phyloP scores from a whole-genome alignment of 257 asterid genomes.

The Solanum verrucosum region DNA sequence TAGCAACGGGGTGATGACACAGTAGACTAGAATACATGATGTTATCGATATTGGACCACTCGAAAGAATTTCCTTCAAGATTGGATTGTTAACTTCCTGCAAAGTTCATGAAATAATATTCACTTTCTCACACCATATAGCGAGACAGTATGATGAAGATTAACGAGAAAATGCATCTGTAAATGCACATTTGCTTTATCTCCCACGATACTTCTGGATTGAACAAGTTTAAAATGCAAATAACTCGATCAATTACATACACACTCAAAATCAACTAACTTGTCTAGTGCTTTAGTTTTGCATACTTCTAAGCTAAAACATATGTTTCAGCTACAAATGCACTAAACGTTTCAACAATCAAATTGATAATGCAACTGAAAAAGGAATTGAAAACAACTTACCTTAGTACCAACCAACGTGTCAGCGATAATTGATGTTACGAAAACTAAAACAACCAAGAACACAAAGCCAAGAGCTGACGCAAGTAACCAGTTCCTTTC shows the following conservation, averaged over 20 bases:
- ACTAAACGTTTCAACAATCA: neutral
- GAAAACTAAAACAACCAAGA: constrained; percentile 45
- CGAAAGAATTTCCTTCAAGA: constrained; percentile 51
- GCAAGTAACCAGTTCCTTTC: constrained; percentile 62
- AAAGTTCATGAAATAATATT: neutral
- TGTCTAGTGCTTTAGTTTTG: neutral
- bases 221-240: neutral
- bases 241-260: neutral
- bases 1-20: constrained; percentile 63
- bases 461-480: constrained; percentile 41
- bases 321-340: neutral
- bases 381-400: constrained; percentile 2
- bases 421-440: constrained; percentile 48
- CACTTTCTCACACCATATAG: neutral
- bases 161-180: neutral
- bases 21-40: constrained; percentile 43
- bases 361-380: neutral
- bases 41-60: constrained; percentile 38
- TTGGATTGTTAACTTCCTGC: constrained; percentile 62
- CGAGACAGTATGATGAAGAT: neutral
- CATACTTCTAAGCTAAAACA: neutral
- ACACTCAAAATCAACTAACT: neutral
- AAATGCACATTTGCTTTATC: neutral
- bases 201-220: neutral
- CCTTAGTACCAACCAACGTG: constrained; percentile 44